Evolutionary conservation across 495 filamentous ascomycete genomes (phyloP), one percentile per base, ranked within the genome.

Genomic region (Aspergillus asperescens): DNA sequence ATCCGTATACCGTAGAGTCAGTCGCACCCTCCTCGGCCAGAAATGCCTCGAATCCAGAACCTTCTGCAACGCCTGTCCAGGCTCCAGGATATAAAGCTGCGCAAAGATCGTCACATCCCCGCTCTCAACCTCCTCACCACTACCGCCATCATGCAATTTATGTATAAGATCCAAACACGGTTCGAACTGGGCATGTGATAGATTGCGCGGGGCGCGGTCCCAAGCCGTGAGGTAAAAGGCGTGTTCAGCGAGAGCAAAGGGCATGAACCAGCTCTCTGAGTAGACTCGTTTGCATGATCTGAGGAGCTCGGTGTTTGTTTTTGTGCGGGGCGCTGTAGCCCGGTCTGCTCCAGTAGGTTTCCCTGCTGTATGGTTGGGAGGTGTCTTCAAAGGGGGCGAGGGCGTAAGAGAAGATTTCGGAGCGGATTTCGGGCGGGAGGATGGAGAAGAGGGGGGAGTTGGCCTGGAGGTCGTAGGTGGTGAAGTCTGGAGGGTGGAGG

Each of bases 1-100:
- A 44, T 70, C 63, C 16, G 61, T 61, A 35, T 68, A 64, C 15
- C 67, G 58, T 20, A 70, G 50, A 25, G 65, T 68, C 2, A 68
- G 35, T 0, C 54, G 59, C 15, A 70, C 48, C 20, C 40, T 23
- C 19, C 28, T 57, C 12, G 67, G 65, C 7, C 48, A 16, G 19
- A 66, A 58, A 15, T 57, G 42, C n/a, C 22, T 32, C 31, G 57
- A 43, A 5, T 24, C 41, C 3, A 69, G 48, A 0, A 69, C 18
- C 3, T 25, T 19, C 43, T 59, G 45, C 20, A 69, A 40, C 5
- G 40, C 27, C 2, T n/a, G 25, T 0, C 54, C 43, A 1, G 47
- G 34, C 24, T 67, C 59, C 23, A 69, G 55, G 1, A 23, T 22
- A 13, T 37, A 63, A 41, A 66, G 45, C 40, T 67, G 62, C 24